Conservation (phyloP, 73 alveolate species). For the Tetrahymena borealis region DNA sequence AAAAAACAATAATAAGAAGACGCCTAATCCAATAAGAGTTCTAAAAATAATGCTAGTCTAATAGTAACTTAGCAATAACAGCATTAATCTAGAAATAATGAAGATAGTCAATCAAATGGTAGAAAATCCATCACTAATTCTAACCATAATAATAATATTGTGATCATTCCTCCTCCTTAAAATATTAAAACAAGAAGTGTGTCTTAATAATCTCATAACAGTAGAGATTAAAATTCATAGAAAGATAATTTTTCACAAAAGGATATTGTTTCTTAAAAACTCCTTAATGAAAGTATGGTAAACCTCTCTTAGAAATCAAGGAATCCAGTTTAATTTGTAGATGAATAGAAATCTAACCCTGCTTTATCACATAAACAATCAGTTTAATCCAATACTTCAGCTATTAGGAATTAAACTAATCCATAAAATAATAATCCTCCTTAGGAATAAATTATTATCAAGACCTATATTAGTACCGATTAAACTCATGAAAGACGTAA, state of each 20-base stretch:
- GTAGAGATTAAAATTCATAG: not conserved
- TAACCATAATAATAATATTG: not conserved
- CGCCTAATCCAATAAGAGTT: no score
- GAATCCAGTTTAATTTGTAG: not conserved
- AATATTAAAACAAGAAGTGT: not conserved
- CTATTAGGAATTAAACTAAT: not conserved
- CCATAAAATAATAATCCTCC: not conserved
- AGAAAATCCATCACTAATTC: no score
- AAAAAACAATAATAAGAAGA: no score
- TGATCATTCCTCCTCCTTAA: not conserved
- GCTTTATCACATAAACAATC: not conserved
- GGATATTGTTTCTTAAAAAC: not conserved
- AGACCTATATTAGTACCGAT: not conserved
- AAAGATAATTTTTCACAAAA: not conserved
- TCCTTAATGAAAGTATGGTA: not conserved
- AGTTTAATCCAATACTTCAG: not conserved
- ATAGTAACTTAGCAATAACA: no score
- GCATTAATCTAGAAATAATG: not conserved
- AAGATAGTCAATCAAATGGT: not conserved
- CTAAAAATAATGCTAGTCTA: no score
- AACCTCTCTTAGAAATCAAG: not conserved
- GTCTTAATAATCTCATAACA: not conserved
- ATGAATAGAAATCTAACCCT: not conserved
- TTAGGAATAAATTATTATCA: not conserved
- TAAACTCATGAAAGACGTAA: not conserved